Evolutionary conservation across 2,329 filamentous ascomycete species (phyloP), one percentile per base, ranked within the genome.

Genomic region (Penicillium griseofulvum): DNA sequence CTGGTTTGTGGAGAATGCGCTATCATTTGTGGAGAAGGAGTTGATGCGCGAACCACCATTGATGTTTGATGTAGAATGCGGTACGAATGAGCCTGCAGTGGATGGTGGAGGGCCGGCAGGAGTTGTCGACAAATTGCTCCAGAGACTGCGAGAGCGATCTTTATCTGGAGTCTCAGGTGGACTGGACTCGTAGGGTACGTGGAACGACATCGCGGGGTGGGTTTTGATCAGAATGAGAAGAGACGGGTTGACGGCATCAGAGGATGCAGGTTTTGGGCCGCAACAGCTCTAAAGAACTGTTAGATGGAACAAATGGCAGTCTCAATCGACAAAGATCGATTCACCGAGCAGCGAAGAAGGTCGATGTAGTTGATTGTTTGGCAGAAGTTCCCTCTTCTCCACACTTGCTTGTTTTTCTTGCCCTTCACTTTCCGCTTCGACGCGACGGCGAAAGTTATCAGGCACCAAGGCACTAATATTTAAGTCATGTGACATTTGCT

Each of bases 41-140:
- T 71, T 73, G 53, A 79, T 69, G 57, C 78, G 77, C 16, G 83
- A 82, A 68, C 77, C 81, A 49, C 79, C 79, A 60, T 83, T 80
- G 19, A 80, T 63, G 41, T 76, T 76, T 7, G 78, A 78, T 28
- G 81, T 80, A 44, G 81, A 81, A 54, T 78, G 76, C 31, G 83
- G 83, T 22, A 82, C 84, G 51, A 83, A 83, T n/a, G 82, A 84
- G 58, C 70, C 69, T 26, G 74, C 71, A 55, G 74, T 76, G 31
- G 80, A 81, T 26, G 81, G 82, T 1, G 83, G 82, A 55, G 76
- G 78, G 38, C 81, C 83, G 44, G 80, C 81, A 49, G 83, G 83
- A 16, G 83, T 85, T 19, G 81, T 84, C 6, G 83, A 84, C 42
- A 80, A 74, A 59, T 75, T 69, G 53, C 70, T 70, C 53, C 70